These are phyloP conservation scores for Paramecium octaurelia DNA, from an alignment of 73 alveolate genomes.

Conservation along the genomic window DNA sequence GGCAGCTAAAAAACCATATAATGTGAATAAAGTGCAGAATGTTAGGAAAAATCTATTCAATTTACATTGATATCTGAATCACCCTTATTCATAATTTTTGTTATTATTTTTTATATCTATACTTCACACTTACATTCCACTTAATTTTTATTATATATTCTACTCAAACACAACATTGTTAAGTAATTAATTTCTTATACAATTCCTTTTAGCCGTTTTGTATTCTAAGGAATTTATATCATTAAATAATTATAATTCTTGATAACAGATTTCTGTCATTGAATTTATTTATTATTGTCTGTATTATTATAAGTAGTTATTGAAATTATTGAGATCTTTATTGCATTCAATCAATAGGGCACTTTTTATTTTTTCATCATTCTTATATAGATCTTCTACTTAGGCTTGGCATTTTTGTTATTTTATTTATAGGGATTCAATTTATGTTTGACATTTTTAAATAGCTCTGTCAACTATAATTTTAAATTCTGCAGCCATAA, in stretches of 20 bases:
- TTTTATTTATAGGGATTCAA: not conserved
- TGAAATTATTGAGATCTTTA: not conserved
- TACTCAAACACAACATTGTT: not conserved
- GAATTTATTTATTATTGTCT: not conserved
- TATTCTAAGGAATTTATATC: not conserved
- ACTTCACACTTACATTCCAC: not conserved
- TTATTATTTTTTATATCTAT: not conserved
- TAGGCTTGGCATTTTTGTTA: not conserved
- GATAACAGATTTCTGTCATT: constrained; percentile 11
- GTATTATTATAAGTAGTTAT: not conserved
- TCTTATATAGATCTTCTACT: not conserved
- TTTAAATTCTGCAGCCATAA: constrained; percentile 37
- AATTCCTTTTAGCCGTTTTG: not conserved
- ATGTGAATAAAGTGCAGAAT: constrained; percentile 27
- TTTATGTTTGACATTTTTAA: not conserved
- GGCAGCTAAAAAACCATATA: constrained; percentile 24
- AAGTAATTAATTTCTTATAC: not conserved
- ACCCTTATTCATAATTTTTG: not conserved
- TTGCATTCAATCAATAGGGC: not conserved
- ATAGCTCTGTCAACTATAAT: not conserved
- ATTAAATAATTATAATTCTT: not conserved
- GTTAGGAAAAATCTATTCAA: constrained; percentile 7
- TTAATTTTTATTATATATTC: not conserved
- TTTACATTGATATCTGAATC: not conserved
- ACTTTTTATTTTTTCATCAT: not conserved